These are phyloP conservation scores for Beauveria brongniartii DNA, from an alignment of 2,329 filamentous ascomycete genomes.

Conservation along the genomic window DNA sequence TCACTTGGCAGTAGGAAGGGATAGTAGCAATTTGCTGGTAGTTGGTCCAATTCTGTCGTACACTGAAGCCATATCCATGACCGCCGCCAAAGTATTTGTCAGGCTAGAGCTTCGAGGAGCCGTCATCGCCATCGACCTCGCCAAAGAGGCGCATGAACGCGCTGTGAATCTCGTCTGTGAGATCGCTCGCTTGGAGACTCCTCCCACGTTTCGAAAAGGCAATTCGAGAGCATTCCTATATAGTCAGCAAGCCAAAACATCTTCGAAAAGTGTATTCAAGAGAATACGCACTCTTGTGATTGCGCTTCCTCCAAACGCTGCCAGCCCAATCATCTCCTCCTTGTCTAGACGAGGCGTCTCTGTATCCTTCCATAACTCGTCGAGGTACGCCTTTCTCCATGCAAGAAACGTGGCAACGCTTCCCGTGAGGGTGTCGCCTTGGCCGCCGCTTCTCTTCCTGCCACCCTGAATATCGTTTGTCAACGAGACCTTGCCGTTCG, in stretches of 20 bases:
- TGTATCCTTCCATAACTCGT: conserved; percentile 63
- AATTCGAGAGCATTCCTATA: conserved; percentile 71
- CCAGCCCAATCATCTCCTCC: conserved; percentile 62
- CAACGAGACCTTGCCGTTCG: conserved; percentile 68
- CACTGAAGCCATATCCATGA: background rate
- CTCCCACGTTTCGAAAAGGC: conserved; percentile 82
- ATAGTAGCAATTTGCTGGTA: no score
- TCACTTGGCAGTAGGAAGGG: background rate
- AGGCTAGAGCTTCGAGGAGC: conserved; percentile 26
- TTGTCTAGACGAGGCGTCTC: conserved; percentile 37
- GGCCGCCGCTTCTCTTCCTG: conserved; percentile 82
- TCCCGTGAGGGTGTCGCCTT: conserved; percentile 92
- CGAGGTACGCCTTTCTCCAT: conserved; percentile 81
- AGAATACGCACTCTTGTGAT: conserved; percentile 63
- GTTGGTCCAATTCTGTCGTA: background rate
- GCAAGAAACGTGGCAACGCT: conserved; percentile 80
- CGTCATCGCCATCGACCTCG: conserved; percentile 45
- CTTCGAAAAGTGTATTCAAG: background rate
- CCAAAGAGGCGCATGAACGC: conserved; percentile 78
- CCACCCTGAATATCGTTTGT: conserved; percentile 73
- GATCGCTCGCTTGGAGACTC: conserved; percentile 83
- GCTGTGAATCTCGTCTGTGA: conserved; percentile 81
- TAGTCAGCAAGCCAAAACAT: background rate
- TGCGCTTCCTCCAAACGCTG: conserved; percentile 77
- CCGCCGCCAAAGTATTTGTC: background rate